Conservation (phyloP, 75 land plant species). For the Larix kaempferi region DNA sequence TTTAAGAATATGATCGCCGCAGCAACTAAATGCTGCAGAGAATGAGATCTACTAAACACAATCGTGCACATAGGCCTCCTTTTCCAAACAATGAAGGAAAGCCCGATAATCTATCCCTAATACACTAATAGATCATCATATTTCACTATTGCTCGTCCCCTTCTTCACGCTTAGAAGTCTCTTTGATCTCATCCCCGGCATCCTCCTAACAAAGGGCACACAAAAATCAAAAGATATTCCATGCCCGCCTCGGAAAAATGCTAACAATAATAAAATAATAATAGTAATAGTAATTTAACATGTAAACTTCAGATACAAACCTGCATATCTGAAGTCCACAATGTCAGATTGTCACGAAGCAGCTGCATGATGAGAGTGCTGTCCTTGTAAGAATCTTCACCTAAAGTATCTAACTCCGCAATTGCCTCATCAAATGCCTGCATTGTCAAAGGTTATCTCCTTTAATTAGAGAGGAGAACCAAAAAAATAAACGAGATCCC, state of each 20-base stretch:
- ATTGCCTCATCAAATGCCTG: constrained; percentile 84
- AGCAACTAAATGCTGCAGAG: constrained; percentile 2
- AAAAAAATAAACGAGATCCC: not conserved
- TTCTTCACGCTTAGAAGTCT: constrained; percentile 14
- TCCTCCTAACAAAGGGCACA: constrained; percentile 12
- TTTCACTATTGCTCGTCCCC: constrained; percentile 2
- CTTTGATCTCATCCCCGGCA: constrained; percentile 22
- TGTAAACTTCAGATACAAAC: constrained; percentile 8
- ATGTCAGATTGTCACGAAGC: constrained; percentile 47
- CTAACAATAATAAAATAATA: not conserved
- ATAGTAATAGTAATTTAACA: not conserved
- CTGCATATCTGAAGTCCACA: constrained; percentile 60
- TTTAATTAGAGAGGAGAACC: not conserved
- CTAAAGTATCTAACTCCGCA: constrained; percentile 49
- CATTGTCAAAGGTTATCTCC: not conserved
- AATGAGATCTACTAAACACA: constrained; percentile 2
- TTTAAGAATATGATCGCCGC: too few species aligned
- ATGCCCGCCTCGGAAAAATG: too few species aligned
- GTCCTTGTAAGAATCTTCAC: constrained; percentile 62
- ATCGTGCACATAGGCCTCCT: not conserved
- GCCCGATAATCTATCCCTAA: not conserved
- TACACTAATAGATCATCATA: not conserved
- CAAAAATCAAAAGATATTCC: too few species aligned
- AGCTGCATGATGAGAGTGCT: constrained; percentile 54
- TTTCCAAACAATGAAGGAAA: not conserved